These are phyloP conservation scores for Boletus rufocinnamomeus DNA, from an alignment of 768 basidiomycete species.

Conservation along the genomic window DNA sequence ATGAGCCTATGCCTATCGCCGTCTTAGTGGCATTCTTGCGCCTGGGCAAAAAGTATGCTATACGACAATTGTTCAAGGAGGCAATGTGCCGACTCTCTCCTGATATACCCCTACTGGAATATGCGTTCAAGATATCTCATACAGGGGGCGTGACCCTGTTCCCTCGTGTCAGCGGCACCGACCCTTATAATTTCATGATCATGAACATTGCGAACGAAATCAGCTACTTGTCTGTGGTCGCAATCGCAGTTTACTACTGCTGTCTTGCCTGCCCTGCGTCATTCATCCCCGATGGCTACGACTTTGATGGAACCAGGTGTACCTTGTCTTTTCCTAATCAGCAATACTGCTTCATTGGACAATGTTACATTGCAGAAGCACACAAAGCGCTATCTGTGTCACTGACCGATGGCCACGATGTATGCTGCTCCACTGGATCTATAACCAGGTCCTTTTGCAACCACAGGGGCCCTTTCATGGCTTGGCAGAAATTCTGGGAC, in stretches of 20 bases:
- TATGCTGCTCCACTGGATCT: too few species aligned
- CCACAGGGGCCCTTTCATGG: too few species aligned
- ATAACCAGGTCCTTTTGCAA: too few species aligned
- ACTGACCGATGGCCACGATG: too few species aligned
- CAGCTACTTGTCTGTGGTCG: slow-evolving; percentile 1
- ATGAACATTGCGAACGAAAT: slow-evolving; percentile 18
- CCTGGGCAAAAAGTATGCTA: too few species aligned
- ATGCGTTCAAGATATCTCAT: not conserved
- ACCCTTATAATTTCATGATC: slow-evolving; percentile 16
- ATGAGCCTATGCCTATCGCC: too few species aligned
- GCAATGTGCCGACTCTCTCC: not conserved
- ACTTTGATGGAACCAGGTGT: not conserved
- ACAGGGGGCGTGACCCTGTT: not conserved
- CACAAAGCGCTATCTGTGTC: not conserved
- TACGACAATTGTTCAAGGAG: slow-evolving; percentile 16
- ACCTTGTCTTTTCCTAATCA: not conserved
- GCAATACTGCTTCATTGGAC: slow-evolving; percentile 3
- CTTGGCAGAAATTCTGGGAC: too few species aligned
- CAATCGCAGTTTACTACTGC: slow-evolving; percentile 11
- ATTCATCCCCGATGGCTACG: slow-evolving; percentile 14
- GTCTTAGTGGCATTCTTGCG: too few species aligned
- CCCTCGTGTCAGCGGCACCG: slow-evolving; percentile 6
- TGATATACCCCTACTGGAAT: not conserved
- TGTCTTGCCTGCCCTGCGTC: slow-evolving; percentile 9
- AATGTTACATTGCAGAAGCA: not conserved